Base-by-base conservation (phyloP, 2,329 filamentous ascomycete genomes). In the Aspergillus sergii region DNA sequence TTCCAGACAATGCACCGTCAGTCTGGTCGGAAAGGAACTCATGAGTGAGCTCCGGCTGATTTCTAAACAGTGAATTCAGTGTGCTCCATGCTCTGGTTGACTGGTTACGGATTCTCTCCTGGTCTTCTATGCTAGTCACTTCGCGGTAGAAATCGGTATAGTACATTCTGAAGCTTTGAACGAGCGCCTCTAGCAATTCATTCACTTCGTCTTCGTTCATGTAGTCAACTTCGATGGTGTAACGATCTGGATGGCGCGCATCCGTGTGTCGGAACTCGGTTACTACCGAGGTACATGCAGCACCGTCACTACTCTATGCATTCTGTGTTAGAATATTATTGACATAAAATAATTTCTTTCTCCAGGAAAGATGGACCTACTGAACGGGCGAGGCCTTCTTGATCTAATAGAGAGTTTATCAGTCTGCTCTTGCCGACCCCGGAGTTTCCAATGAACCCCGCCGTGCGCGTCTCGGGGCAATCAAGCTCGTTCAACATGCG, bases 271-370 rank as follows among this genome's bases (percentile, higher is more conserved):
- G 65, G 34, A 68, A 70, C 16, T 71, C 68, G 2, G 67, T 68
- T 7, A 68, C 65, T 10, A 71, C 64, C 12, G 58, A 66, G 7
- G 69, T 71, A 48, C 68, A 71, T 28, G 69, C 69, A 1, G 36
- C 12, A 3, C 62, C 66, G 53, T 60, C 61, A 26, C 63, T 59
- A 28, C 58, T 64, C 69, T 69, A 48, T n/a, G 10, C 12, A 39
- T 34, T 28, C 8, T 19, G 19, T 39, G 41, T 50, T 9, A 50
- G 46, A 14, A 10, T 10, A 26, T 50, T 19, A 30, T 28, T 19
- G 16, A 19, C 16, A 28, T 10, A 30, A 30, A n/a, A n/a, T n/a
- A n/a, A n/a, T n/a, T n/a, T n/a, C n/a, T n/a, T 6, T 19, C 14
- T 4, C 8, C 7, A n/a, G 9, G 26, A 7, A 19, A 1, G 21